A percentile compares a stretch with the other conserved stretches of the same genome.
These are phyloP conservation scores for Beauveria sp. DNA, from an alignment of 2,329 filamentous ascomycete species.

Conservation along the genomic window DNA sequence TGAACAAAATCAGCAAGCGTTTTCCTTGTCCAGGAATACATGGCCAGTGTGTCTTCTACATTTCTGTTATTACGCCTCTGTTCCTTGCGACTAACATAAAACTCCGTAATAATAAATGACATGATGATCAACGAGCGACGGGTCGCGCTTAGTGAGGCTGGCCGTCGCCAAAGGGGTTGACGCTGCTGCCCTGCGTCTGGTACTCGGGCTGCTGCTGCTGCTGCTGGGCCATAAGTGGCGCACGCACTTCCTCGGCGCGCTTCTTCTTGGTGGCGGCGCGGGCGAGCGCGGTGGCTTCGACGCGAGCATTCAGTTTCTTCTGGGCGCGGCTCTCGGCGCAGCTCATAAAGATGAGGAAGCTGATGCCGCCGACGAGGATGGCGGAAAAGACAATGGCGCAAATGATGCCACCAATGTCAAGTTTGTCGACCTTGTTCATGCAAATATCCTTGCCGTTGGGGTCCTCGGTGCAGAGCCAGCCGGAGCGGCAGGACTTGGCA, in stretches of 20 bases:
- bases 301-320: conserved; percentile 34
- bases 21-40: not conserved
- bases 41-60: not conserved
- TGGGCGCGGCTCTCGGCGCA: conserved; percentile 41
- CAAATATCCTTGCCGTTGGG: conserved; percentile 28
- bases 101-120: not conserved
- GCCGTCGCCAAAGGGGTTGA: conserved; percentile 33
- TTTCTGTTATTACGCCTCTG: not conserved
- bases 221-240: conserved; percentile 30
- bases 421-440: conserved; percentile 30
- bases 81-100: not conserved
- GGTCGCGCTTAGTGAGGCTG: conserved; percentile 12
- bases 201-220: conserved; percentile 14
- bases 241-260: conserved; percentile 25
- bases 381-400: conserved; percentile 40
- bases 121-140: not conserved
- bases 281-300: conserved; percentile 43
- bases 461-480: conserved; percentile 38
- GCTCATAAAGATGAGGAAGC: conserved; percentile 42
- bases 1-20: not conserved
- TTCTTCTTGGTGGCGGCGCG: conserved; percentile 40
- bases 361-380: conserved; percentile 30
- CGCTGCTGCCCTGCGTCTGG: conserved; percentile 10
- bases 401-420: conserved; percentile 39
- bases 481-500: conserved; percentile 33